Base-by-base conservation (phyloP, 768 basidiomycete species). In the Psilocybe tampanensis region DNA sequence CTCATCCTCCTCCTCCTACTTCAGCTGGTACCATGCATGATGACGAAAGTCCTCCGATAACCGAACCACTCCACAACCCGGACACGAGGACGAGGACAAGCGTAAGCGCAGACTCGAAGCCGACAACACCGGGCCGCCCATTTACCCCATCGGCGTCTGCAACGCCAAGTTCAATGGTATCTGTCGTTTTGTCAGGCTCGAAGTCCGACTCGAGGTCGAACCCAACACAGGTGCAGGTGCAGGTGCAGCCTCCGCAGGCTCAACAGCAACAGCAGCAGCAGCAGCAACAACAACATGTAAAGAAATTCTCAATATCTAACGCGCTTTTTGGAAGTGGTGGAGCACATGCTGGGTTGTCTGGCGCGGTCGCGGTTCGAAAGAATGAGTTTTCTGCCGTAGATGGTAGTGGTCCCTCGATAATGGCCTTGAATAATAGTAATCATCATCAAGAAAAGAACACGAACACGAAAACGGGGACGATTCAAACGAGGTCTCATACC, bases 281-380 rank as follows among this genome's bases (percentile, higher is more conserved):
- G n/a, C 19, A 55, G 24, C 29, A 29, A 9, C 29, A 29, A 9
- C 29, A 21, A 5, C 54, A 55, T 18, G 39, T 33, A 19, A 54
- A 36, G 17, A 54, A 47, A n/a, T 54, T 47, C 34, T 54, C 53
- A 7, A 19, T 54, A 17, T 42, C 26, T 0, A 49, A n/a, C 42
- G 55, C 11, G 21, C 36, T 56, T 21, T 18, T 49, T 39, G 43
- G 43, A 17, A n/a, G 45, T 11, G 42, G 43, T n/a, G 23, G 45
- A 13, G 48, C 44, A 18, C 54, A 42, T 47, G 34, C 34, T 8
- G 55, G 55, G 6, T 33, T 49, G n/a, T n/a, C n/a, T n/a, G n/a
- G n/a, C n/a, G n/a, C n/a, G n/a, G n/a, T n/a, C n/a, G n/a, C n/a
- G 33, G 33, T 3, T 15, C 13, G 12, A 13, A 3, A 3, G 36